Evolutionary conservation across 441 rosid species (phyloP), one percentile per base, ranked within the genome.

Genomic region (Pelargonium myrrhifolium): DNA sequence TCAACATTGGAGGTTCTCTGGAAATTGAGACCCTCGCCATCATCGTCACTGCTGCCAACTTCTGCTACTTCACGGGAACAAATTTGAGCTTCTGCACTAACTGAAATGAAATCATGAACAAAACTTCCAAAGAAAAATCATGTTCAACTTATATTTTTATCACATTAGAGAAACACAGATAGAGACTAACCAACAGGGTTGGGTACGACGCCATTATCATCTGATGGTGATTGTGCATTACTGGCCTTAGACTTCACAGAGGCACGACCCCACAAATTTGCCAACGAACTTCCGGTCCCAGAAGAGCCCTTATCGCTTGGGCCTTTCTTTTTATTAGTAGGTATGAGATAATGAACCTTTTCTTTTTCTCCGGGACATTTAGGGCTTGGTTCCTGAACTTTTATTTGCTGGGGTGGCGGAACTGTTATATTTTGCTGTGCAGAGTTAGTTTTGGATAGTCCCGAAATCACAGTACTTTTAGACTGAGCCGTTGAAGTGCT

Each of bases 181-280:
- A 26, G 65, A 65, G 64, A 76, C 81, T 68, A 72, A 84, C 88
- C 93, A 71, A 75, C 62, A 61, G 66, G 60, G 74, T 72, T 79
- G 65, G 79, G 61, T 62, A 62, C 37, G 26, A 51, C 60, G n/a
- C 15, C 65, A 11, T 68, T 72, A 60, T 73, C 68, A 60, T 70
- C 79, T 58, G 71, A 78, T n/a, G 72, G 58, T 3, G 58, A 51
- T 51, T 51, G 69, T 26, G 77, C 77, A 71, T 68, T 55, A 66
- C 69, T 31, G 45, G 74, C 75, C 78, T 86, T 89, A 51, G 83
- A 70, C 80, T 87, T 89, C 31, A 77, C 74, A 75, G 89, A 77
- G 62, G 93, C 95, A 77, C 78, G 86, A 22, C 81, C 85, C 99
- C 95, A 93, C 64, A 91, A 74, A 75, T 80, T 88, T 71, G 85